Base-by-base conservation (phyloP, 2,329 filamentous ascomycete genomes). In the Mycogone perniciosa region DNA sequence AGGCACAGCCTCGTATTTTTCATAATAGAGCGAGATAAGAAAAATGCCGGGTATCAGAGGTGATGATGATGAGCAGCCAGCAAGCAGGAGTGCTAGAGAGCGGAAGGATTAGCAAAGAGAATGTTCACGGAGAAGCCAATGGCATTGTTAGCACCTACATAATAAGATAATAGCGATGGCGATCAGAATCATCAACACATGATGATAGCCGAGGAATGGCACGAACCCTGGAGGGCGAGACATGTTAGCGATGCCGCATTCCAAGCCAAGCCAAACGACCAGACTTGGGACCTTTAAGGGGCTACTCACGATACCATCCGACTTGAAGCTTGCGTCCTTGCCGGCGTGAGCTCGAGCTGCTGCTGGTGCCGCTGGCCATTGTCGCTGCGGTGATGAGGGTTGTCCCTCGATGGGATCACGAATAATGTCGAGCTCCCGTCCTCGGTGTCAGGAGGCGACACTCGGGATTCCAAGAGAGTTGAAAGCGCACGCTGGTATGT, bases 101-200 rank as follows among this genome's bases (percentile, higher is more conserved):
- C 51, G 50, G 34, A 33, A 48, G 11, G 35, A 26, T 46, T 26
- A 44, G 44, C 31, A 34, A 10, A 5, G 48, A 58, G 50, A 58
- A 55, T 39, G 11, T n/a, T n/a, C 11, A 38, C 11, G 35, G 7
- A 6, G 11, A 35, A n/a, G 11, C 29, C 7, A 27, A 13, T 26
- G 31, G n/a, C 9, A 8, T 10, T 2, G n/a, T 27, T 41, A 43
- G n/a, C 30, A 79, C 89, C 74, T 76, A 96, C 91, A 97, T 59
- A 99, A 78, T 66, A 99, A 76, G 69, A 99, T 95, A 64, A 99
- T 96, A 42, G 91, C 82, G 53, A 96, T 76, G 50, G 88, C 91
- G 65, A 99, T 96, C 59, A 99, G 75, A 62, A 99, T 89, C 93
- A 99, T 99, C 69, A 99, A 81, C 58, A 97, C 86, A 82, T 99